Evolutionary conservation across 2,329 filamentous ascomycete species (phyloP), one percentile per base, ranked within the genome.

Genomic region (Teratosphaeria epicoccoides): DNA sequence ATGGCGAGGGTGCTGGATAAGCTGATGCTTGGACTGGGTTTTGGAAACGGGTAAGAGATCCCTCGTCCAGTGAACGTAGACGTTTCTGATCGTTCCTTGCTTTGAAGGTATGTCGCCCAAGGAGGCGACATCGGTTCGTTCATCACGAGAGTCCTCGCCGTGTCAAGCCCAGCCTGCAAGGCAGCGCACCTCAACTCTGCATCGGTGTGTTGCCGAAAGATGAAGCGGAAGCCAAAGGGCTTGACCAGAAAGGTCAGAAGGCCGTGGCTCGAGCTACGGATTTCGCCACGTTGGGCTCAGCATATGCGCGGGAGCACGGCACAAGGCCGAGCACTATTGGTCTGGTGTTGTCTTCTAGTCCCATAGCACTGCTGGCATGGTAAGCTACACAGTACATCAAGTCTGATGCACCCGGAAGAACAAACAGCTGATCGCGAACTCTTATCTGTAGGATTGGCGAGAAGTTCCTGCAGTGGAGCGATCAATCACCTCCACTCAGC

Each of bases 101-200:
- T n/a, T n/a, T n/a, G n/a, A n/a, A n/a, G n/a, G n/a, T 82, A 82
- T 55, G 62, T 80, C 6, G 70, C 71, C 0, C 78, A 82, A 61
- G 80, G 80, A 9, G 80, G 80, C 3, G 80, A 83, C 56, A 67
- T 82, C 1, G 76, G 78, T 2, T 71, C 69, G 43, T 63, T 69
- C 23, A 52, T 80, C 4, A 65, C 71, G 0, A 64, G 76, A 10
- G 55, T 70, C 0, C 60, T 81, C 45, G 72, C 70, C 3, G 66
- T 64, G 0, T 63, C 61, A 0, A 71, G 72, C 46, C 59, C 70
- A 0, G 69, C 71, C 45, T 80, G 76, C 63, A 78, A 75, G 62
- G 77, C 71, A 26, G 63, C 66, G 49, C 59, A 63, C 46, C 26
- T 37, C n/a, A 37, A 37, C 29, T 37, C 2, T 53, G 52, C 26